Conservation (phyloP, 2,329 filamentous ascomycete species). For the Aspergillus fructus region DNA sequence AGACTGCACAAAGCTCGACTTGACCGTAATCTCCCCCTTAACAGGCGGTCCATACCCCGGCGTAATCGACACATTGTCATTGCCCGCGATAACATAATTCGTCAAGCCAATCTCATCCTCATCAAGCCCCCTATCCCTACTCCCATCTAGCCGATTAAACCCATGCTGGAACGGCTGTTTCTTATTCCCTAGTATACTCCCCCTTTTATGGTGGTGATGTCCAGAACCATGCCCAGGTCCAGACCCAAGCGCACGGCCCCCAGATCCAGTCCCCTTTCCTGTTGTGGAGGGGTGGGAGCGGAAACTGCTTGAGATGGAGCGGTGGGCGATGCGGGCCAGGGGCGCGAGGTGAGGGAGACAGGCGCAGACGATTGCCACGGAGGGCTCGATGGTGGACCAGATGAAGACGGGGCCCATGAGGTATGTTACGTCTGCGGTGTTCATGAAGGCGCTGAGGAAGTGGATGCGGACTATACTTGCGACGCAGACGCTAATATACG, state of each 20-base stretch:
- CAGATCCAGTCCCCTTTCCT: no score
- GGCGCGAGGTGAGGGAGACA: constrained; percentile 14
- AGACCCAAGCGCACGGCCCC: no score
- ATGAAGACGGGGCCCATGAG: constrained; percentile 15
- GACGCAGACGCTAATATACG: constrained; percentile 6
- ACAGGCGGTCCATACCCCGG: no score
- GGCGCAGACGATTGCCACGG: constrained; percentile 14
- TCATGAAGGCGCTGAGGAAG: constrained; percentile 8
- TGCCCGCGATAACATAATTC: neutral
- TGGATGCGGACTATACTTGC: constrained; percentile 13
- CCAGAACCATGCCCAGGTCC: no score
- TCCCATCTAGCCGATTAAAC: neutral
- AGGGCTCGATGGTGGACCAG: constrained; percentile 15
- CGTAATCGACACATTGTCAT: no score
- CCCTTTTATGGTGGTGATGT: neutral
- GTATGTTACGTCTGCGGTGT: constrained; percentile 7
- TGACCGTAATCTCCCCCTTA: no score
- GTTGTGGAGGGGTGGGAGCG: neutral
- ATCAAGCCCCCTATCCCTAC: neutral
- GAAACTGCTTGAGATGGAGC: neutral
- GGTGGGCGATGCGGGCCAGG: constrained; percentile 12
- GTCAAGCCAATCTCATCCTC: constrained; percentile 7
- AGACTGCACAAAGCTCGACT: no score
- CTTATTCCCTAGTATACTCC: neutral
- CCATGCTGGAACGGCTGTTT: neutral